Base-by-base conservation (phyloP, 768 basidiomycete species). In the Mycena indigotica region DNA sequence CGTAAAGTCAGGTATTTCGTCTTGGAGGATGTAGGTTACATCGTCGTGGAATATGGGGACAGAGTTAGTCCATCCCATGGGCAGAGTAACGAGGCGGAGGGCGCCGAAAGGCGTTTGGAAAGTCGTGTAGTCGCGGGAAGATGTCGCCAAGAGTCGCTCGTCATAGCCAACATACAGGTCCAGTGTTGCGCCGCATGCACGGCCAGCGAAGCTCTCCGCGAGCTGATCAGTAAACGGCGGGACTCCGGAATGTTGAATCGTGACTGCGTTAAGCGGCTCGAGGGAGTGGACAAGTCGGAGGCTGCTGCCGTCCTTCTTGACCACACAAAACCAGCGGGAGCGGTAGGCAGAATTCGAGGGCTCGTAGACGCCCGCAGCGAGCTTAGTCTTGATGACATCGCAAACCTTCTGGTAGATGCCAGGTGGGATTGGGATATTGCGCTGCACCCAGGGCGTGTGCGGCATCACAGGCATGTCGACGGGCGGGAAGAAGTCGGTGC, bases 61-160 rank as follows among this genome's bases (percentile, higher is more conserved):
- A 8, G 46, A 48, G 19, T 48, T 48, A 12, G 72, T 72, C 56
- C 67, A 68, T 0, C 73, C 75, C 69, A 72, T 72, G 0, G 69
- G 70, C 0, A 75, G 51, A 1, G 62, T 58, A 0, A 59, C 63
- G 0, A 73, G 62, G 0, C 62, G 59, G 1, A 66, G 38, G 0
- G 66, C 53, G 0, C 70, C 66, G 15, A 66, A 50, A 1, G 68
- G 70, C 0, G 63, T 69, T 50, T 67, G 64, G 52, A 75, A 75
- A 0, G 68, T 72, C 1, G 73, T 76, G 12, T 72, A 57, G 29
- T 75, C 69, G 2, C 65, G 48, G 0, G 66, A 73, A 2, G 62
- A 57, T 10, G 56, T 61, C 4, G 66, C 56, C 1, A 76, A 60
- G 0, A 52, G 38, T 0, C 65, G 57, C 12, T 74, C 62, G 26